Evolutionary conservation across 352 stramenopile genomes (phyloP), one percentile per base, ranked within the genome.

Genomic region (Pythium insidiosum): DNA sequence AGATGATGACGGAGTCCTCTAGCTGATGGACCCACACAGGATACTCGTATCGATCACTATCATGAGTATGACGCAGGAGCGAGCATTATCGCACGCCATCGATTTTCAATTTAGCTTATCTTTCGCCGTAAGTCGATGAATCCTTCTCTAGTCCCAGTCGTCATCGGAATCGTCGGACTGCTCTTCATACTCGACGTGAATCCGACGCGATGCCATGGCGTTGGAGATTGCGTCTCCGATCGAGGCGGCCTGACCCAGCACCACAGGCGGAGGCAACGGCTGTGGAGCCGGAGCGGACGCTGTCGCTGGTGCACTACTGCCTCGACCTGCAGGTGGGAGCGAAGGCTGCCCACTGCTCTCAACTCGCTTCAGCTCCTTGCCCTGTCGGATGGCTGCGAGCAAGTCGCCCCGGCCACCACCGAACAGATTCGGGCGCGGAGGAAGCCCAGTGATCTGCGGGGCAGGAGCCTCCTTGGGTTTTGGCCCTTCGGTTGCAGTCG

Each of bases 141-240:
- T n/a, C n/a, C n/a, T n/a, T 29, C 10, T 43, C 35, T 81, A 80
- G 34, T 88, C 69, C 74, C 76, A 92, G 44, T 92, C 80, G 38
- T 90, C 78, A 43, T 89, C 79, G 38, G 81, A 84, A 43, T 84
- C 75, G 38, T 79, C 70, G 22, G 71, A 85, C 33, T 72, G 61
- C 5, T 87, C 73, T 38, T 88, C 77, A 22, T 84, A 90, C 52
- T 92, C 77, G 31, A 89, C 69, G 30, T 88, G 74, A 38, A 88
- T 84, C n/a, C 73, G 73, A 25, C 80, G 68, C 29, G 70, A 64
- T 1, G 77, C 73, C 74, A 92, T 88, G 16, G 77, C 80, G 39
- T 90, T 88, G 22, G 70, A 73, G 44, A 92, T 92, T 23, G 73
- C 76, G 50, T 92, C 80, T 24, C 66, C 81, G 49, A 92, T 84